Base-by-base conservation (phyloP, 1,139 yeast species). In the Candida sp. region DNA sequence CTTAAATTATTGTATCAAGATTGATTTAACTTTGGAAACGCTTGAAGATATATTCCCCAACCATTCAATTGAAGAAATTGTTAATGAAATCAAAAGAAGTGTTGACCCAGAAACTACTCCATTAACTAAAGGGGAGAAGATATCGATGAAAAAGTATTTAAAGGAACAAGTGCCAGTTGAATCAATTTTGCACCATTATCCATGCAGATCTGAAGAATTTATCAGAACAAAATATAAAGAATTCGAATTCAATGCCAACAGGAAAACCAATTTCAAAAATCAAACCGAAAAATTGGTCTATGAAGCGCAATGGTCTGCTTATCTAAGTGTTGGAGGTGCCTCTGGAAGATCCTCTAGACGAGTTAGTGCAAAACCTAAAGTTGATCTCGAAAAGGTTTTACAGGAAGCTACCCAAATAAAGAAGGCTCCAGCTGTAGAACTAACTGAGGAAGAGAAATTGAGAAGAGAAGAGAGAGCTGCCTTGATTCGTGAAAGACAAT, bases 291-390 rank as follows among this genome's bases (percentile, higher is more conserved):
- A 64, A 38, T 60, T 71, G 38, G 46, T 64, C 5, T 71, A 70
- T 46, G 70, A 67, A 47, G 72, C 75, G 1, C 58, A 63, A 43
- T 70, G 75, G 77, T 63, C 66, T 19, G 54, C 55, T 50, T 56
- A 56, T 9, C 57, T 55, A 38, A 53, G 49, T 45, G 50, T 52
- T 40, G 42, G 53, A 43, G 25, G 34, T 34, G 33, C 37, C 36
- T 12, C 49, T 35, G 45, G 55, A 42, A 30, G 44, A 43, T 44
- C 48, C 30, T 21, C 43, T 21, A 22, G 41, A 36, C 36, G 39
- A 40, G 29, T 33, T 39, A 42, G 36, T 27, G 30, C 25, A 34
- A 40, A 33, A 36, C 47, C 46, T 22, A 42, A 47, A 35, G 22
- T 39, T 4, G 44, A 39, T 32, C 39, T 42, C 32, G 52, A 43